phyloP scores from a whole-genome alignment of 2,329 filamentous ascomycete genomes.

The Huntiella moniliformis region DNA sequence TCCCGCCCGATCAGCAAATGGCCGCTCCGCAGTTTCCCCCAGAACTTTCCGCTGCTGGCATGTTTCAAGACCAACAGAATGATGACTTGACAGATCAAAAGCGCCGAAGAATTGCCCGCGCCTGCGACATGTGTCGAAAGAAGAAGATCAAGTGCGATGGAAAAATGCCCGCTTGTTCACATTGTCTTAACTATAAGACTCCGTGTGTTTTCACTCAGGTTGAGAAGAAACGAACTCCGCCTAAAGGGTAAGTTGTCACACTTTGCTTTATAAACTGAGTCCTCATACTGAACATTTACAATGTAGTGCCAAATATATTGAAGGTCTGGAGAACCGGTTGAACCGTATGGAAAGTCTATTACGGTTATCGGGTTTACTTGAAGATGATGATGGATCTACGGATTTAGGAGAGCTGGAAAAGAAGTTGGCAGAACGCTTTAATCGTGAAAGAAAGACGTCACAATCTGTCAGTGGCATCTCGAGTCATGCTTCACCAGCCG shows the following conservation, averaged over 20 bases:
- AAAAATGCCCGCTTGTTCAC: constrained; percentile 82
- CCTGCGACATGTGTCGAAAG: constrained; percentile 92
- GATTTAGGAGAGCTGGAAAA: constrained; percentile 80
- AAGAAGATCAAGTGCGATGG: constrained; percentile 98
- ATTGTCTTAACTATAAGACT: constrained; percentile 96
- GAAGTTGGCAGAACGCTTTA: constrained; percentile 40
- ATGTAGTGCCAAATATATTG: constrained; percentile 82
- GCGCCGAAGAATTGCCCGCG: constrained; percentile 70
- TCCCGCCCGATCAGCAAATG: constrained; percentile 36
- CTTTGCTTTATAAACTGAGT: background rate
- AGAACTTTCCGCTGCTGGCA: constrained; percentile 35
- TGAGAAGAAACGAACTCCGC: constrained; percentile 94
- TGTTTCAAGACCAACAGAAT: constrained; percentile 38
- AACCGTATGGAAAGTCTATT: constrained; percentile 91
- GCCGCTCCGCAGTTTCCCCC: constrained; percentile 35
- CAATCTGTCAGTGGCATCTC: constrained; percentile 30
- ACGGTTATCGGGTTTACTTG: constrained; percentile 66
- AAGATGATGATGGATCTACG: constrained; percentile 66
- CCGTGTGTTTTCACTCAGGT: constrained; percentile 95
- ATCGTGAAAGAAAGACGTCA: constrained; percentile 20
- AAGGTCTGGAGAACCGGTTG: constrained; percentile 83
- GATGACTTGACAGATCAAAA: constrained; percentile 67
- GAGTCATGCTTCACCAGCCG: constrained; percentile 33
- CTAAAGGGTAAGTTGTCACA: constrained; percentile 56
- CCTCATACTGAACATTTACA: background rate